Percentiles rank a stretch among this genome's conserved stretches.
Evolutionary conservation across 1,284 basidiomycete genomes (phyloP).

Genomic region (Sphagnurus paluster): DNA sequence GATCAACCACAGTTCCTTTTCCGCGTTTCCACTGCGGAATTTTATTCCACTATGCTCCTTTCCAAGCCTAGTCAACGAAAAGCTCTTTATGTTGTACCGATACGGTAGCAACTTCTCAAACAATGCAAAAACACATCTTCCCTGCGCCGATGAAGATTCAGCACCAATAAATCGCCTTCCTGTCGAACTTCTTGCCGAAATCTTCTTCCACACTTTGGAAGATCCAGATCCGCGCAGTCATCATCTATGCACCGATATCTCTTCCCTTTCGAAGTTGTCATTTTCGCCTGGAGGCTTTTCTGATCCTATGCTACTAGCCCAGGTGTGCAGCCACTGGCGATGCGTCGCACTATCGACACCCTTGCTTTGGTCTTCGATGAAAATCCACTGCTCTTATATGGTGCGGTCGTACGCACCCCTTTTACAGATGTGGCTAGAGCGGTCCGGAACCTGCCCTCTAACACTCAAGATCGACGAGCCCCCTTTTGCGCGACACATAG

Average conservation of each 20-base stretch:
- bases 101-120: neutral
- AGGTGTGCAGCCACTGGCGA: slow-evolving; percentile 11
- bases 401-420: neutral
- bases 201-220: slow-evolving; percentile 4
- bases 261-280: no score
- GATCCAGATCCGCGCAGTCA: no score
- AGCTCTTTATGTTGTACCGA: neutral
- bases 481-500: neutral
- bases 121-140: neutral
- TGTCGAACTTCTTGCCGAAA: slow-evolving; percentile 1
- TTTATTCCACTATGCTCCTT: neutral
- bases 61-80: neutral
- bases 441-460: neutral
- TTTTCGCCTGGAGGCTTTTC: slow-evolving; percentile 3
- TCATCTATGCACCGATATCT: no score
- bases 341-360: slow-evolving; percentile 2
- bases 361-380: neutral
- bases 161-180: slow-evolving; percentile 3
- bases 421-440: slow-evolving; percentile 2
- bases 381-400: neutral
- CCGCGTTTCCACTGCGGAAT: neutral
- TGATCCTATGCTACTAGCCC: slow-evolving; percentile 13
- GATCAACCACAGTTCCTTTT: neutral
- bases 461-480: slow-evolving; percentile 1
- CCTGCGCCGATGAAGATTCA: neutral